Base-by-base conservation (phyloP, 495 filamentous ascomycete species). In the Poronia punctata region DNA sequence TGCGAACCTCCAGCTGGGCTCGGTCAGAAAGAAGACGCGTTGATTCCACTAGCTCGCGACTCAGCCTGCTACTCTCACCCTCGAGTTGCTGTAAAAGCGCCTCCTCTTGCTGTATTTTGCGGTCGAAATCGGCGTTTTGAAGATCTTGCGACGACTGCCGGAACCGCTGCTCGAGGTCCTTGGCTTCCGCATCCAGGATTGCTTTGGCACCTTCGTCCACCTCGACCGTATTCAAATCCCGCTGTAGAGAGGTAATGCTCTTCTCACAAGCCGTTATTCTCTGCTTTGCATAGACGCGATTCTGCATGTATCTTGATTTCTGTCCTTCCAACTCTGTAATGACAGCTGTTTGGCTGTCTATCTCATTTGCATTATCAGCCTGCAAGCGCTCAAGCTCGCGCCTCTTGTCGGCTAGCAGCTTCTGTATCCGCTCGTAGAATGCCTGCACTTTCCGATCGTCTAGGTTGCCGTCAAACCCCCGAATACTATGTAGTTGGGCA, bases 141-240 rank as follows among this genome's bases (percentile, higher is more conserved):
- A 75, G 71, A 7, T 83, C 72, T 4, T 72, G 65, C 49, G 79
- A 86, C 3, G 76, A 71, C 42, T 74, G 69, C 35, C 68, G 64
- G 5, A 95, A 71, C 30, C 63, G 72, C 3, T 71, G 64, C 46
- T 80, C 76, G 4, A 82, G 68, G 19, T 94, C 86, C 37, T 80
- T 74, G 25, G 83, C 68, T 27, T 81, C 80, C 3, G 80, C 75
- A 41, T 88, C 80, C 9, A 94, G 70, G 3, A 82, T 67, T 21
- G 82, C 80, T 53, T 84, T 82, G 18, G 76, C 72, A 9, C 87
- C 89, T 64, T 95, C 89, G 49, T 95, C 90, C 28, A 88, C 70
- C 10, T 82, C 74, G 35, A 97, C 78, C 6, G 61, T 66, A 48
- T 80, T 72, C 7, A 92, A 62, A 10, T 83, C 79, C 23, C 59